Conservation (phyloP, 768 basidiomycete species). For the Mycena venus region DNA sequence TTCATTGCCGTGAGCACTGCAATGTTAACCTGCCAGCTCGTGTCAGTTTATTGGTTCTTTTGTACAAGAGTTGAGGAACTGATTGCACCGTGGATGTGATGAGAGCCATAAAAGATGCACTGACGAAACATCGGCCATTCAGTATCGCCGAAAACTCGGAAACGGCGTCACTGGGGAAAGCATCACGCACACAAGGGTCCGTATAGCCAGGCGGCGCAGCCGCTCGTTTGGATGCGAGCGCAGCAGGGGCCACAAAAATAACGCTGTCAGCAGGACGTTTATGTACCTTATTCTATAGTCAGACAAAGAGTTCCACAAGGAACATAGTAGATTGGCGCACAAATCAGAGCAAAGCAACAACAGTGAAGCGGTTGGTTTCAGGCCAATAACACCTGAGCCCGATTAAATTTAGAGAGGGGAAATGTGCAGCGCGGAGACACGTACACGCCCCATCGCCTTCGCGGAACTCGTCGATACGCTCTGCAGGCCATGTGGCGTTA, state of each 20-base stretch:
- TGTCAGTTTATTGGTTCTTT: neutral
- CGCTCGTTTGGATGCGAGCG: slow-evolving; percentile 48
- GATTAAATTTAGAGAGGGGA: neutral
- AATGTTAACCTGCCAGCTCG: slow-evolving; percentile 51
- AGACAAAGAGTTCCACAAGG: neutral
- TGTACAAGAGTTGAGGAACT: slow-evolving; percentile 6
- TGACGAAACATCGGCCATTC: slow-evolving; percentile 28
- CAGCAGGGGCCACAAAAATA: slow-evolving; percentile 63
- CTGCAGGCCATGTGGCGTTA: slow-evolving; percentile 37
- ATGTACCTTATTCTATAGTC: slow-evolving; percentile 38
- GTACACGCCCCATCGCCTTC: slow-evolving; percentile 51
- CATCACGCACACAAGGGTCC: slow-evolving; percentile 56
- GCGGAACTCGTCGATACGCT: slow-evolving; percentile 51
- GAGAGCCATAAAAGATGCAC: slow-evolving; percentile 62
- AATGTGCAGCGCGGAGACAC: neutral
- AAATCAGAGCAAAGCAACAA: slow-evolving; percentile 62
- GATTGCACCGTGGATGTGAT: slow-evolving; percentile 62
- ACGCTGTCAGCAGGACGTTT: slow-evolving; percentile 52
- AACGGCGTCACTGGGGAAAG: neutral
- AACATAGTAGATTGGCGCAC: slow-evolving; percentile 37
- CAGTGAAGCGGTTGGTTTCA: slow-evolving; percentile 58
- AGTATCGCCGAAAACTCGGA: neutral
- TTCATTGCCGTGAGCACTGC: slow-evolving; percentile 58
- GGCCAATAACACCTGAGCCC: slow-evolving; percentile 52
- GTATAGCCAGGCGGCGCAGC: slow-evolving; percentile 53